These are phyloP conservation scores for Ogataea trehaloabstinens DNA, from an alignment of 805 yeast genomes.

Conservation along the genomic window DNA sequence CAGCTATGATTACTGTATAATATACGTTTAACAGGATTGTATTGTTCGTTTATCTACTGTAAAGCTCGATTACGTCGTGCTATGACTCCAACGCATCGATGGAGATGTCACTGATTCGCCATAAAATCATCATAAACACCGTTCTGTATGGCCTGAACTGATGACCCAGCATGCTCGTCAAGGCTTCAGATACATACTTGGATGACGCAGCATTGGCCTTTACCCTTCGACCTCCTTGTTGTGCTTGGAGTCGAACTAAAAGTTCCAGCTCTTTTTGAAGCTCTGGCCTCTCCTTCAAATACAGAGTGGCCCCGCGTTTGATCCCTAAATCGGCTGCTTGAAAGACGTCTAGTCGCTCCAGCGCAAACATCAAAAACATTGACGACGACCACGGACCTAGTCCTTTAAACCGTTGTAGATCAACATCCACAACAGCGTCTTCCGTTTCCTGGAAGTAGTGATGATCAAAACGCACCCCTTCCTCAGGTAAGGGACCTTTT, in stretches of 20 bases:
- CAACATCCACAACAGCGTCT: conserved; percentile 13
- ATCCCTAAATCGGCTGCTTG: conserved; percentile 81
- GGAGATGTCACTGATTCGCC: conserved; percentile 66
- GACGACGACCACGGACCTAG: conserved; percentile 86
- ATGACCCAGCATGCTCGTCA: conserved; percentile 53
- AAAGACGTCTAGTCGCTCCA: conserved; percentile 66
- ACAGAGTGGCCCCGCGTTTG: conserved; percentile 73
- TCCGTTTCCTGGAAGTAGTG: conserved; percentile 17
- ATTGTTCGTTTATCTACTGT: neutral
- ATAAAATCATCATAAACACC: conserved; percentile 65
- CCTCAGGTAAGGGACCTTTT: conserved; percentile 16
- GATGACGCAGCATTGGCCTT: conserved; percentile 6
- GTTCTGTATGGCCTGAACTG: conserved; percentile 65
- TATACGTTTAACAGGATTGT: neutral
- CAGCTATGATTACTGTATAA: conserved; percentile 3
- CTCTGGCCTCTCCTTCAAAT: conserved; percentile 53
- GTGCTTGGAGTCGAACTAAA: conserved; percentile 29
- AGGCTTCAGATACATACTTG: conserved; percentile 49
- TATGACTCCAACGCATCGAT: conserved; percentile 41
- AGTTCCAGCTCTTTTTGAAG: conserved; percentile 44
- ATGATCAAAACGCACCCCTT: conserved; percentile 14
- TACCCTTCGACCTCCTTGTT: conserved; percentile 3
- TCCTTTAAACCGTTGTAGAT: conserved; percentile 50
- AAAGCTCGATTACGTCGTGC: neutral
- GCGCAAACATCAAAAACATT: conserved; percentile 77